Evolutionary conservation across 2,329 filamentous ascomycete genomes (phyloP).

Genomic region (Ascochyta pisi): DNA sequence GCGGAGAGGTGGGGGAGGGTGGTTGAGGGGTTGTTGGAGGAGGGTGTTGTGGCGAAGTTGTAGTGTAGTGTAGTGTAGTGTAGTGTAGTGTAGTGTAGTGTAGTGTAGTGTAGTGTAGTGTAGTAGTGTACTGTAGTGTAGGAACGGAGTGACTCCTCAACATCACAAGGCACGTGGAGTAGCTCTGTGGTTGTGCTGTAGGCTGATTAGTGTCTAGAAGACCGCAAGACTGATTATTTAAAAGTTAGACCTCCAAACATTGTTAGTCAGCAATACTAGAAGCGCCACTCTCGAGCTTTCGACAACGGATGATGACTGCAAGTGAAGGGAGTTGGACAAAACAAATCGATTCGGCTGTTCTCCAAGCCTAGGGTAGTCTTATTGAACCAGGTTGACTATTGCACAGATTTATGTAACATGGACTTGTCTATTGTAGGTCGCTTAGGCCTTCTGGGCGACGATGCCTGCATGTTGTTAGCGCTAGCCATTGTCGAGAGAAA

Average conservation of each 20-base stretch:
- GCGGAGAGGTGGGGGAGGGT: constrained; percentile 42
- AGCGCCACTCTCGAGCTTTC: no score
- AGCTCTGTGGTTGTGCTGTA: no score
- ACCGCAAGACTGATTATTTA: no score
- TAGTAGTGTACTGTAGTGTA: neutral
- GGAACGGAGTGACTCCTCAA: no score
- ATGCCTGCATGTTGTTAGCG: constrained; percentile 42
- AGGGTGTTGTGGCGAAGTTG: constrained; percentile 9
- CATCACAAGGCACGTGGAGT: no score
- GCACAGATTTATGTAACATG: constrained; percentile 52
- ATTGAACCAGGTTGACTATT: constrained; percentile 49
- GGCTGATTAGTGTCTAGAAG: no score
- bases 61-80: neutral
- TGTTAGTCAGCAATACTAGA: no score
- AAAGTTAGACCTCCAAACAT: no score
- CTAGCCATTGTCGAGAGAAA: no score
- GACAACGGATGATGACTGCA: neutral
- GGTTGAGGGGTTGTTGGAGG: constrained; percentile 43
- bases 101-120: no score
- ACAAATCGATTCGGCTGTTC: constrained; percentile 35
- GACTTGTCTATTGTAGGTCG: constrained; percentile 37
- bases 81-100: no score
- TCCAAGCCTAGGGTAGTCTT: constrained; percentile 40
- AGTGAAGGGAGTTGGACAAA: constrained; percentile 3
- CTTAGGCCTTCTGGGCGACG: constrained; percentile 50